Conservation (phyloP, 345 rosid genomes). For the Reutealis trisperma region DNA sequence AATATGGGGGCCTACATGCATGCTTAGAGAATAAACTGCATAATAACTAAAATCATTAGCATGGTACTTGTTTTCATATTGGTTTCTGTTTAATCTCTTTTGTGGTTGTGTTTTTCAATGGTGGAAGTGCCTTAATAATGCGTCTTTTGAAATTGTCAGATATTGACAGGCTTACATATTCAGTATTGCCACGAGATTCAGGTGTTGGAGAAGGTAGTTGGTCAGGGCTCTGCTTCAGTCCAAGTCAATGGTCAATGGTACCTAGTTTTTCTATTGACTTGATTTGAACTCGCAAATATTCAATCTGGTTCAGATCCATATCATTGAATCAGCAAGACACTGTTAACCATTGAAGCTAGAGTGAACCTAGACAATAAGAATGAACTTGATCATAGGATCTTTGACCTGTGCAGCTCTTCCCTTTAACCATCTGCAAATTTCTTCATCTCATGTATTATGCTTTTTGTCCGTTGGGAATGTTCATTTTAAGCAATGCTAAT, state of each 20-base stretch:
- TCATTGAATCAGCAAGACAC: neutral
- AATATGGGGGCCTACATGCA: neutral
- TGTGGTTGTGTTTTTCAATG: neutral
- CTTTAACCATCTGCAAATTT: neutral
- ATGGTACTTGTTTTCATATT: neutral
- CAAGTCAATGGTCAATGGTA: conserved; percentile 66
- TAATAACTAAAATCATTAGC: neutral
- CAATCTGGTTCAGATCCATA: neutral
- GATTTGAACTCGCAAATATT: neutral
- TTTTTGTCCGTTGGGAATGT: neutral
- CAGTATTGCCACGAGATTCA: conserved; percentile 61
- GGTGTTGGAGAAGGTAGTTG: conserved; percentile 78
- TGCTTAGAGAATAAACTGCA: neutral
- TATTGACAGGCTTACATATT: conserved; percentile 52
- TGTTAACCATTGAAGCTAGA: neutral
- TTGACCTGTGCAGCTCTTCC: neutral
- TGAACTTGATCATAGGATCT: neutral
- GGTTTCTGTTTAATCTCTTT: conserved; percentile 5
- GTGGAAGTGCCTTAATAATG: conserved; percentile 24
- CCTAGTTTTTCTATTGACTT: conserved; percentile 1
- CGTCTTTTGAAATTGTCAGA: conserved; percentile 40
- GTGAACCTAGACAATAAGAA: neutral
- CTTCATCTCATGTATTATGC: neutral
- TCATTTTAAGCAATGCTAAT: neutral
- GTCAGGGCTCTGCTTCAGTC: conserved; percentile 77